Evolutionary conservation across 352 stramenopile species (phyloP), one percentile per base, ranked within the genome.

Genomic region (Globisporangium parvum): DNA sequence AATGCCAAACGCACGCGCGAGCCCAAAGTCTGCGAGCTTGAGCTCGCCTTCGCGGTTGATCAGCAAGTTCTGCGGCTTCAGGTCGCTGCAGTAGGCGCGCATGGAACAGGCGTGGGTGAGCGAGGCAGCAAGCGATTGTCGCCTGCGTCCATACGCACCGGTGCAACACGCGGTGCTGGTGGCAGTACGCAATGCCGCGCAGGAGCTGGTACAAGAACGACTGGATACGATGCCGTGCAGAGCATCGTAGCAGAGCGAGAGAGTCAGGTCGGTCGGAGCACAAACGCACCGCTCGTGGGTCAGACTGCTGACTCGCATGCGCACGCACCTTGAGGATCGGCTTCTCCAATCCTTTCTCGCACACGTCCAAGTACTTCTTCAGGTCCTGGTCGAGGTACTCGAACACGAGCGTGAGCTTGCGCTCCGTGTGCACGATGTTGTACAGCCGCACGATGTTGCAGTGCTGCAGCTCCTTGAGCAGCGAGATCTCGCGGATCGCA

Each of bases 311-410:
- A 8, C 17, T 39, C 40, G 50, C 14, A 31, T 15, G 26, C 11
- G 41, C 20, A 26, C 51, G 18, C 40, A 82, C 73, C 71, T 95
- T 95, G 63, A 95, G 71, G 56, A 95, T 95, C 52, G 85, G 82
- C 59, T 73, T 85, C 59, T 98, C 96, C 20, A 99, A 78, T 4
- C 96, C 96, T 28, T 96, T 96, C 70, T 99, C 96, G 70, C 96
- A 99, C 42, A 99, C 91, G 66, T 99, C 98, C 31, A 99, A 77
- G 72, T 99, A 99, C 71, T 99, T 99, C 75, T 99, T 99, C 18
- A 99, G 80, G 73, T 99, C 98, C 72, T 99, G 96, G 70, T 99
- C 97, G 24, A 99, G 72, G 74, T 98, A 99, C 81, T 99, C 98
- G 74, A 99, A 99, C 18, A 99, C 98, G 17, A 99, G 85, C 51